A percentile compares a stretch with the other conserved stretches of the same genome.
Conservation (phyloP, 805 yeast species). For the Zygosaccharomyces bisporus region DNA sequence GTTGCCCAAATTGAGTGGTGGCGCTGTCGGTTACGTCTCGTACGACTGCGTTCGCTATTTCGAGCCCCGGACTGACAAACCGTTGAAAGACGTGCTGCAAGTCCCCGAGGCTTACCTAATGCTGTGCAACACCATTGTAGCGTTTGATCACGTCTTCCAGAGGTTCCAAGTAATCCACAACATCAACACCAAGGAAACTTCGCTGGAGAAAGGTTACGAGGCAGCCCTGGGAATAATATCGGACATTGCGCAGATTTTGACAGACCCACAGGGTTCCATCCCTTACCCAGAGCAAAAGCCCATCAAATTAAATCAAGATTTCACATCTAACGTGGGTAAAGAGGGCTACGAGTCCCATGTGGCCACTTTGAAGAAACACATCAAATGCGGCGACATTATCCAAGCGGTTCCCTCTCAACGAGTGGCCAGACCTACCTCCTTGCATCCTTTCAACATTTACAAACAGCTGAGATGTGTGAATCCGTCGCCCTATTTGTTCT, state of each 20-base stretch:
- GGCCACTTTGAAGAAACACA: constrained; percentile 67
- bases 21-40: constrained; percentile 93
- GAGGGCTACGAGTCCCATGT: constrained; percentile 90
- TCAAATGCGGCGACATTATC: constrained; percentile 86
- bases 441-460: constrained; percentile 95
- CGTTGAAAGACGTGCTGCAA: constrained; percentile 69
- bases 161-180: constrained; percentile 88
- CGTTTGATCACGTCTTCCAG: constrained; percentile 91
- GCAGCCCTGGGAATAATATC: constrained; percentile 56
- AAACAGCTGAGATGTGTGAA: constrained; percentile 92
- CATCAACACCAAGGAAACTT: constrained; percentile 44
- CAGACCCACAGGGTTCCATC: constrained; percentile 42
- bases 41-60: constrained; percentile 96
- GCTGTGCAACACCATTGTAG: constrained; percentile 86
- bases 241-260: constrained; percentile 48
- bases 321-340: constrained; percentile 87
- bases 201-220: constrained; percentile 44
- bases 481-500: constrained; percentile 96
- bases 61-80: constrained; percentile 83
- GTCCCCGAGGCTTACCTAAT: constrained; percentile 91
- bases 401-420: constrained; percentile 99
- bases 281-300: constrained; percentile 72
- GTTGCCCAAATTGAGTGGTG: constrained; percentile 81
- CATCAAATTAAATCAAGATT: constrained; percentile 62
- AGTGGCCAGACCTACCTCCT: constrained; percentile 87